phyloP scores from a whole-genome alignment of 1,284 basidiomycete species.

The Cryptococcus wingfieldii region DNA sequence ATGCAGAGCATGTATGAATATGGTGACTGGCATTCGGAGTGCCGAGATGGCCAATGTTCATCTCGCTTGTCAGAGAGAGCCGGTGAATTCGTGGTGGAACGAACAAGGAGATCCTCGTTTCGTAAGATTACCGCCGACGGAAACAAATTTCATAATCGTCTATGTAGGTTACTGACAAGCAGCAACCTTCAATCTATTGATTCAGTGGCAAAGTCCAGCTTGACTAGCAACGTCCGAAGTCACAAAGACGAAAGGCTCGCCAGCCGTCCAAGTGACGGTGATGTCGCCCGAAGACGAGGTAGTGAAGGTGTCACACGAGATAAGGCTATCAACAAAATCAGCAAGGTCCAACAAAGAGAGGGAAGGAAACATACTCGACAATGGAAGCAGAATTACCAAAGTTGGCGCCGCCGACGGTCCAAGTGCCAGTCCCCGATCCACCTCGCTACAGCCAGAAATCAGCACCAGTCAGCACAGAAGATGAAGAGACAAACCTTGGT shows the following conservation, averaged over 20 bases:
- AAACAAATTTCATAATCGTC: no score
- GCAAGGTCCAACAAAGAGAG: not conserved
- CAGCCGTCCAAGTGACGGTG: conserved; percentile 27
- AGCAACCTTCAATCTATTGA: no score
- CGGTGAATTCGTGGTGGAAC: no score
- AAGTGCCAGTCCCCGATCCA: conserved; percentile 12
- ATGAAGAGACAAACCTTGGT: conserved; percentile 58
- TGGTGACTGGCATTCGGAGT: no score
- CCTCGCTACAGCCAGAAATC: conserved; percentile 18
- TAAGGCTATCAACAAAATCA: conserved; percentile 16
- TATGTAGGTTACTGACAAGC: no score
- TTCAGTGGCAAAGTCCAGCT: conserved; percentile 16
- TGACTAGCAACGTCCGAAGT: conserved; percentile 8
- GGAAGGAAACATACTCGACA: conserved; percentile 3
- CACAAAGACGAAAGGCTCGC: conserved; percentile 28
- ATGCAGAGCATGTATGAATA: no score
- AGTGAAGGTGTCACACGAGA: conserved; percentile 23
- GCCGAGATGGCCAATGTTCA: no score
- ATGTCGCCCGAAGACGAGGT: conserved; percentile 23
- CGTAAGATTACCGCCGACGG: no score
- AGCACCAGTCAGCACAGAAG: not conserved
- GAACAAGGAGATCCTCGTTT: no score
- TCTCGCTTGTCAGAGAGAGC: no score
- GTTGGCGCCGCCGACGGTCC: conserved; percentile 14
- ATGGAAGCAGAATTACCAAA: conserved; percentile 22